Base-by-base conservation (phyloP, 345 rosid species). In the Populus deltoides region DNA sequence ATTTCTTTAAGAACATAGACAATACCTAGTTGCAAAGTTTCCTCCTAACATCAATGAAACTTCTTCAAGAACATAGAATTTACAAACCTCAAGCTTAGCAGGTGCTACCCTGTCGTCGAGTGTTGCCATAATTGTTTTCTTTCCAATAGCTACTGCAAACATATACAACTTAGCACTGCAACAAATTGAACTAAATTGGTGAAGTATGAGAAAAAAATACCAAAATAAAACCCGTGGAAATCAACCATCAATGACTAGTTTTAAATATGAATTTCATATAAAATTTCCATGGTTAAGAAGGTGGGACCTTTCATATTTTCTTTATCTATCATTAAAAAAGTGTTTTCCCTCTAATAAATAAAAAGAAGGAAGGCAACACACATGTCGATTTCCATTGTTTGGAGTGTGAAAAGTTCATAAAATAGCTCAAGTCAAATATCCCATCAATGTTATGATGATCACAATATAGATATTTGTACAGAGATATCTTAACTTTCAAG, bases 11-110 rank as follows among this genome's bases (percentile, higher is more conserved):
- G 6, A n/a, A 12, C 22, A 57, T n/a, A 68, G 22, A 38, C 7
- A 9, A 45, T 62, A 29, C 65, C 38, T 8, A 35, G 8, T 33
- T 12, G 63, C 80, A 17, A 72, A 59, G 36, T 41, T 38, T 31
- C 38, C 66, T 10, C 15, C 8, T n/a, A 9, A 12, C 69, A 77
- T 39, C 35, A 62, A 78, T 36, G 61, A 39, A 29, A 43, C 45
- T 39, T 39, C 43, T 39, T 39, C 43, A 2, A 8, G 11, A 39
- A 39, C 43, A 39, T 39, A 39, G 11, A 66, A 25, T 43, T 65
- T 24, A 73, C 79, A 76, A 78, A 88, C 89, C 89, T 85, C 77
- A 22, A 80, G 79, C 18, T 71, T 82, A 55, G 66, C 72, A 10
- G 84, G 84, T 78, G 76, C 75, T 59, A 17, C 15, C 29, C 36